These are phyloP conservation scores for Diaporthe ilicicola DNA, from an alignment of 2,329 filamentous ascomycete genomes.

Conservation along the genomic window DNA sequence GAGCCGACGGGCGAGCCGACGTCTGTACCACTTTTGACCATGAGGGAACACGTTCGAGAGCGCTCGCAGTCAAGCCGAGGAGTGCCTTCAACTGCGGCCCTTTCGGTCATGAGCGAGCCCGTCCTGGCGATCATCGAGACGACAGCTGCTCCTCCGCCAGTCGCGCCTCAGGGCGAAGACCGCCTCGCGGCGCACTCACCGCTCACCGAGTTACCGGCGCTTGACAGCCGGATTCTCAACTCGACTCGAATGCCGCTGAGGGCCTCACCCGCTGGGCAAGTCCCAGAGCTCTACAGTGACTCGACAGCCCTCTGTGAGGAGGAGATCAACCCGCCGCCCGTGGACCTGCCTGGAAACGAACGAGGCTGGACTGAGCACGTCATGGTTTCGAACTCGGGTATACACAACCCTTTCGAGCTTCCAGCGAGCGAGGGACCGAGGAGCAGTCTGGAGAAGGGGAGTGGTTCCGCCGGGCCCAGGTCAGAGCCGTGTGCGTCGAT, in stretches of 20 bases:
- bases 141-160: background rate
- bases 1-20: background rate
- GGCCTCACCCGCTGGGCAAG: slow-evolving; percentile 51
- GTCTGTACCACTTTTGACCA: background rate
- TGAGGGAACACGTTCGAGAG: background rate
- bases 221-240: slow-evolving; percentile 45
- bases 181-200: background rate
- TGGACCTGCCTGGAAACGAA: slow-evolving; percentile 53
- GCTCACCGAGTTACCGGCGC: slow-evolving; percentile 40
- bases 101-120: background rate
- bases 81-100: background rate
- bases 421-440: slow-evolving; percentile 44
- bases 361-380: slow-evolving; percentile 42
- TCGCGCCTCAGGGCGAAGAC: background rate
- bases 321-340: slow-evolving; percentile 53
- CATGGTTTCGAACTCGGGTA: slow-evolving; percentile 23
- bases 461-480: slow-evolving; percentile 32
- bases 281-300: slow-evolving; percentile 58
- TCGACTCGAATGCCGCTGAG: slow-evolving; percentile 20
- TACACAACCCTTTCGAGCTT: slow-evolving; percentile 47
- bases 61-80: background rate
- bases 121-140: background rate
- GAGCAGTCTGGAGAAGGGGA: slow-evolving; percentile 36
- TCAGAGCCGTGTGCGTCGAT: slow-evolving; percentile 31
- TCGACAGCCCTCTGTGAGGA: slow-evolving; percentile 50